These are phyloP conservation scores for Leishmania mexicana DNA, from an alignment of 208 protist genomes.

Conservation along the genomic window DNA sequence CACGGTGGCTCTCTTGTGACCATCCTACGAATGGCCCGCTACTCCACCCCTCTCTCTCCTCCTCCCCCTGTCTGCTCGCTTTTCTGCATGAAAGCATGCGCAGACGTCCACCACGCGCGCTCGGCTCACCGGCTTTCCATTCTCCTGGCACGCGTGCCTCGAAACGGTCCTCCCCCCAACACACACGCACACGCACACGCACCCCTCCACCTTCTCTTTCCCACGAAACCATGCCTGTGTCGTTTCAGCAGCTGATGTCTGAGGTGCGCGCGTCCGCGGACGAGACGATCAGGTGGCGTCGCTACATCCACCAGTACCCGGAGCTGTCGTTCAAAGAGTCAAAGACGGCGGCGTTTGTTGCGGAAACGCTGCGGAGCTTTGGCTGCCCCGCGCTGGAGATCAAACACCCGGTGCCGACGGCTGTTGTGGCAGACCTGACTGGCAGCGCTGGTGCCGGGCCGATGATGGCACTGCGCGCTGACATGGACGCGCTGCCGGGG, in stretches of 20 bases:
- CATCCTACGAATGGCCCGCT: background rate
- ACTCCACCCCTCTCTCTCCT: background rate
- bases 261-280: constrained; percentile 31
- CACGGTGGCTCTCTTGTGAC: background rate
- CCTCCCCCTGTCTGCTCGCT: background rate
- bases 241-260: constrained; percentile 32
- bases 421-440: constrained; percentile 56
- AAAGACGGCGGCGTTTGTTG: constrained; percentile 54
- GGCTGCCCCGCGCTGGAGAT: constrained; percentile 40
- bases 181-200: too few species aligned
- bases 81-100: background rate
- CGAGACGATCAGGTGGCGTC: constrained; percentile 60
- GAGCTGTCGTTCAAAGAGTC: constrained; percentile 53
- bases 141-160: background rate
- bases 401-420: constrained; percentile 42
- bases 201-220: background rate
- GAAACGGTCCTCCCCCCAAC: background rate
- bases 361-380: constrained; percentile 38
- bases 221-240: constrained; percentile 13
- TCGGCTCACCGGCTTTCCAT: background rate
- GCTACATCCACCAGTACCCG: constrained; percentile 65
- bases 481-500: constrained; percentile 75
- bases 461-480: constrained; percentile 59
- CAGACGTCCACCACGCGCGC: background rate
- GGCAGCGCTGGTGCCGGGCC: constrained; percentile 55